phyloP scores from a whole-genome alignment of 23 red algal genomes.

The Agarophyton chilense region DNA sequence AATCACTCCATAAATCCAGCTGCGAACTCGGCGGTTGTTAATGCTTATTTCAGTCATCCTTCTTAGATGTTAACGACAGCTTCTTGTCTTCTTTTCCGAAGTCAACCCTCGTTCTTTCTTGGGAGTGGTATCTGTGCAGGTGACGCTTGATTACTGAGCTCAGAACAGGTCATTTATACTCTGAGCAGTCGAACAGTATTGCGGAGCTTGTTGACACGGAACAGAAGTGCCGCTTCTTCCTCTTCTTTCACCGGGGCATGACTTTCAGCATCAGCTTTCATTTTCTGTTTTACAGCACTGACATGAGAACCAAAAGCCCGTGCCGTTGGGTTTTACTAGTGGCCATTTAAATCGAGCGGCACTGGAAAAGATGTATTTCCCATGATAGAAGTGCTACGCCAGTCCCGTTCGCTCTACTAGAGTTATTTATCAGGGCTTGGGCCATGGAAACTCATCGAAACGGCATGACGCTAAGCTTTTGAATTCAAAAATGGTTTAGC shows the following conservation, averaged over 20 bases:
- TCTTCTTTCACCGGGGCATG: neutral
- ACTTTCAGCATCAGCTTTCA: neutral
- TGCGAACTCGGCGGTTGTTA: conserved; percentile 47
- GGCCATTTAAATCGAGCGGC: neutral
- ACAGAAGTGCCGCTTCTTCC: neutral
- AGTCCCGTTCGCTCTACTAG: neutral
- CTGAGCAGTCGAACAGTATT: neutral
- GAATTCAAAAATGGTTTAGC: neutral
- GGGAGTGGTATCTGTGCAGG: neutral
- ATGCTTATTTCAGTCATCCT: neutral
- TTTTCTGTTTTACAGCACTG: neutral
- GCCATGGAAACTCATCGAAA: neutral
- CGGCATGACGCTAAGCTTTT: neutral
- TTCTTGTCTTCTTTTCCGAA: neutral
- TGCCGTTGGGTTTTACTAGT: neutral
- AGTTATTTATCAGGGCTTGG: too few relatives aligned
- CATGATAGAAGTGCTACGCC: neutral
- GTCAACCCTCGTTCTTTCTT: neutral
- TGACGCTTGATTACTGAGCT: neutral
- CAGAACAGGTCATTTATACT: conserved; percentile 1
- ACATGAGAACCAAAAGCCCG: neutral
- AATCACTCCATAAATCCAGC: conserved; percentile 30
- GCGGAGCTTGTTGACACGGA: neutral
- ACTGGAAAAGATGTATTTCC: neutral
- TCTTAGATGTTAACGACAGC: neutral